Evolutionary conservation across 148 eudicot genomes (phyloP).

Genomic region (Rhododendron henanense): DNA sequence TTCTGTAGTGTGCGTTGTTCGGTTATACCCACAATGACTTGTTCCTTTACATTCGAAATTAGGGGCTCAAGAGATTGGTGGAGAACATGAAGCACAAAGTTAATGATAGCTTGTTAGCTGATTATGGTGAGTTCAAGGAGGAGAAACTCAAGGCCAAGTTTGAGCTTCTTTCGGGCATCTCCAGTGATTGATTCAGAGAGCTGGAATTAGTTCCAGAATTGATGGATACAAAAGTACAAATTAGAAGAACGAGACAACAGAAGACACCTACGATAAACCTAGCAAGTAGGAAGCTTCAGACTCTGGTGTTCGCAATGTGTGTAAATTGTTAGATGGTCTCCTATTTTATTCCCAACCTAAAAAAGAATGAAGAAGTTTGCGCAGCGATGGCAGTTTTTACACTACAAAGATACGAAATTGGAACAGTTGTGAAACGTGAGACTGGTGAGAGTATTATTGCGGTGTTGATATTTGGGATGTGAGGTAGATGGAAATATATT

Average conservation of each 20-base stretch:
- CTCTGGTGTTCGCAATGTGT: neutral
- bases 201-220: neutral
- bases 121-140: slow-evolving; percentile 57
- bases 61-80: slow-evolving; percentile 66
- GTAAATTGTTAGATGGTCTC: neutral
- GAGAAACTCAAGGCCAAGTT: slow-evolving; percentile 45
- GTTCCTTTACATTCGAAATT: neutral
- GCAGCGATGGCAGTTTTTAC: neutral
- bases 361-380: neutral
- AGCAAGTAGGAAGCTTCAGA: no score
- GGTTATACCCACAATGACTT: no score
- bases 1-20: no score
- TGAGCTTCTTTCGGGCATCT: neutral
- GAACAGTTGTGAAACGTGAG: neutral
- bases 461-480: neutral
- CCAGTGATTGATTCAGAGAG: no score
- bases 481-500: neutral
- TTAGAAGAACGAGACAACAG: no score
- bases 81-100: slow-evolving; percentile 85
- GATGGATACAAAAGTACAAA: neutral
- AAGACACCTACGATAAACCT: no score
- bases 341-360: neutral
- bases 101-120: slow-evolving; percentile 64
- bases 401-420: neutral
- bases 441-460: neutral